These are phyloP conservation scores for Septoria petroselini DNA, from an alignment of 2,329 filamentous ascomycete species.

Conservation along the genomic window DNA sequence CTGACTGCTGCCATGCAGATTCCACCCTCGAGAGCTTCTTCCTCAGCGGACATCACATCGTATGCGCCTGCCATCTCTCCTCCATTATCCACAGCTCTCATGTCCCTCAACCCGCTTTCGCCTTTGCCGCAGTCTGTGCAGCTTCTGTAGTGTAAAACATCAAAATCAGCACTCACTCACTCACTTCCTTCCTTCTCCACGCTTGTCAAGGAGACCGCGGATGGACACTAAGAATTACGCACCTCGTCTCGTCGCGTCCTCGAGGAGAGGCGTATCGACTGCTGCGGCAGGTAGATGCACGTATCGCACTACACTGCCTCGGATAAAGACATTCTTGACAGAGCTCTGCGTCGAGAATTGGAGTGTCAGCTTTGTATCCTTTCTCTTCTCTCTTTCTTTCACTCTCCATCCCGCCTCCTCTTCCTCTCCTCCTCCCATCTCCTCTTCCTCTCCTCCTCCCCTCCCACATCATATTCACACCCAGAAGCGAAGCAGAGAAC, in stretches of 20 bases:
- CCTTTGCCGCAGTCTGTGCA: conserved; percentile 37
- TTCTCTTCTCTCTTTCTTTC: not conserved
- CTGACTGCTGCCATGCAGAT: not conserved
- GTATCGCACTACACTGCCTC: conserved; percentile 88
- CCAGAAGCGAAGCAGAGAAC: no score
- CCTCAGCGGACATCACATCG: no score
- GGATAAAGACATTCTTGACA: conserved; percentile 94
- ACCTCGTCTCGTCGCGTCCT: conserved; percentile 90
- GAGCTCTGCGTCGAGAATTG: no score
- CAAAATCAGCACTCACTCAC: not conserved
- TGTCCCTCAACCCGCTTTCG: conserved; percentile 34
- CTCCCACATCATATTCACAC: not conserved
- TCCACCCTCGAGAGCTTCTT: no score
- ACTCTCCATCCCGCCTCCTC: not conserved
- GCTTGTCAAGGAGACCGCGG: no score
- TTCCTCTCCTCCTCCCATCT: not conserved
- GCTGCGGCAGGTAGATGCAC: conserved; percentile 79
- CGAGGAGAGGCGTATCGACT: conserved; percentile 80
- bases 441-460: not conserved
- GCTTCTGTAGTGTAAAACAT: conserved; percentile 28
- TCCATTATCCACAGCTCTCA: no score
- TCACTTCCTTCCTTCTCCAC: not conserved
- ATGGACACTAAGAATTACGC: conserved; percentile 21
- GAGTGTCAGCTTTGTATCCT: not conserved
- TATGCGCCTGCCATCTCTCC: not conserved